phyloP scores from a whole-genome alignment of 1,284 basidiomycete species.

The Naganishia sp. region DNA sequence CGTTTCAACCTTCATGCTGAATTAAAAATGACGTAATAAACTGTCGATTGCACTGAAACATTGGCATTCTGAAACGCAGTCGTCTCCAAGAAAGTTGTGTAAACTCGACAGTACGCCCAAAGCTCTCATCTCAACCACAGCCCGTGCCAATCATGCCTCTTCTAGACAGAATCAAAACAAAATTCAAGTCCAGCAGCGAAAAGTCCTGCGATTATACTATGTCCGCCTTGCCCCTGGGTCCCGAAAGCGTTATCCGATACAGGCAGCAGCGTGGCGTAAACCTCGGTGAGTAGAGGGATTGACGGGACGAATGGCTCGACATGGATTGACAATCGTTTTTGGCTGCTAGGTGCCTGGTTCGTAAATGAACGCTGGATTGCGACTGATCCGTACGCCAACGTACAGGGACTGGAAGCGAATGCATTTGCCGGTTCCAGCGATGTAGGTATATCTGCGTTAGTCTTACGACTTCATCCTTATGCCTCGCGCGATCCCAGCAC shows the following conservation, averaged over 20 bases:
- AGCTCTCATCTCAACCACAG: neutral
- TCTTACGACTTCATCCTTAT: conserved; percentile 15
- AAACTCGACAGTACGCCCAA: too few relatives aligned
- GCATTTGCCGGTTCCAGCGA: conserved; percentile 62
- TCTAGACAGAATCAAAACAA: conserved; percentile 48
- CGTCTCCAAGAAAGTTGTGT: too few relatives aligned
- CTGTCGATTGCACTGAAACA: too few relatives aligned
- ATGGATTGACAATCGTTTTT: too few relatives aligned
- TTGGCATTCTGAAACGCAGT: too few relatives aligned
- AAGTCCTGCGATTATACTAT: conserved; percentile 30
- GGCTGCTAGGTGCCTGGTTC: conserved; percentile 77
- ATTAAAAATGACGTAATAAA: too few relatives aligned
- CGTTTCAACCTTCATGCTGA: too few relatives aligned
- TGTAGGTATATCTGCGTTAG: conserved; percentile 20
- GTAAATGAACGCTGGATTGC: conserved; percentile 73
- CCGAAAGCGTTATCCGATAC: conserved; percentile 60
- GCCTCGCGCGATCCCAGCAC: conserved; percentile 46
- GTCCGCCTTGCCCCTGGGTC: conserved; percentile 38
- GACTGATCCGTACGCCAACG: conserved; percentile 61
- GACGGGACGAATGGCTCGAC: too few relatives aligned
- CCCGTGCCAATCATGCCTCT: conserved; percentile 42
- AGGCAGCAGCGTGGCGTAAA: conserved; percentile 80
- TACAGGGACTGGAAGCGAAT: conserved; percentile 54
- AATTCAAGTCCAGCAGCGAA: conserved; percentile 31
- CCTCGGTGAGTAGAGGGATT: conserved; percentile 59